Conservation (phyloP, 805 yeast genomes). For the Metschnikowia santaceciliae region DNA sequence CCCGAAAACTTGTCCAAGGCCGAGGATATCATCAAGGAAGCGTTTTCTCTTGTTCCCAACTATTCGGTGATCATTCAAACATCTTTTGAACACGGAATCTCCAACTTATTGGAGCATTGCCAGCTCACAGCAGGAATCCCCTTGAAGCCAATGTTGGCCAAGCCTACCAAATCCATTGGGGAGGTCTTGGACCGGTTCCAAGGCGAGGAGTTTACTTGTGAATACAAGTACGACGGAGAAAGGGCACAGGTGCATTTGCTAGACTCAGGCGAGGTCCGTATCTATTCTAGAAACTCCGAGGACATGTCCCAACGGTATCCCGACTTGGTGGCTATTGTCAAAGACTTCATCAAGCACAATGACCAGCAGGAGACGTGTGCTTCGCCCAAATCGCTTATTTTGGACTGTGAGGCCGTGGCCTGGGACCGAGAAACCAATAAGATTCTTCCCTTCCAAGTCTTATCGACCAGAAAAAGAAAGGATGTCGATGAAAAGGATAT, state of each 20-base stretch:
- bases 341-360: constrained; percentile 47
- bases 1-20: constrained; percentile 55
- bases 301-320: constrained; percentile 97
- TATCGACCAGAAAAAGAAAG: constrained; percentile 91
- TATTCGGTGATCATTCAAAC: constrained; percentile 73
- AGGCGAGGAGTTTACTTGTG: constrained; percentile 85
- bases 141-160: constrained; percentile 95
- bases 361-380: constrained; percentile 7
- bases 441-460: constrained; percentile 88
- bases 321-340: constrained; percentile 69
- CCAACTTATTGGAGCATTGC: constrained; percentile 61
- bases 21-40: constrained; percentile 77
- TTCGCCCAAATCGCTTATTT: constrained; percentile 55
- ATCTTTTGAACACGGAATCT: constrained; percentile 64
- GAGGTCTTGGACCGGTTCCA: constrained; percentile 89
- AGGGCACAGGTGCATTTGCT: constrained; percentile 89
- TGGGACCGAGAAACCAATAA: constrained; percentile 80
- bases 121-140: constrained; percentile 89
- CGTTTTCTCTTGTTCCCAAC: constrained; percentile 86
- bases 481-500: constrained; percentile 85
- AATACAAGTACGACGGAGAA: constrained; percentile 97
- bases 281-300: constrained; percentile 93
- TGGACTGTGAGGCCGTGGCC: constrained; percentile 97
- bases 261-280: constrained; percentile 59
- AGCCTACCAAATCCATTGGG: constrained; percentile 91